Evolutionary conservation across 2,329 filamentous ascomycete species (phyloP).

Genomic region (Cadophora sp.): DNA sequence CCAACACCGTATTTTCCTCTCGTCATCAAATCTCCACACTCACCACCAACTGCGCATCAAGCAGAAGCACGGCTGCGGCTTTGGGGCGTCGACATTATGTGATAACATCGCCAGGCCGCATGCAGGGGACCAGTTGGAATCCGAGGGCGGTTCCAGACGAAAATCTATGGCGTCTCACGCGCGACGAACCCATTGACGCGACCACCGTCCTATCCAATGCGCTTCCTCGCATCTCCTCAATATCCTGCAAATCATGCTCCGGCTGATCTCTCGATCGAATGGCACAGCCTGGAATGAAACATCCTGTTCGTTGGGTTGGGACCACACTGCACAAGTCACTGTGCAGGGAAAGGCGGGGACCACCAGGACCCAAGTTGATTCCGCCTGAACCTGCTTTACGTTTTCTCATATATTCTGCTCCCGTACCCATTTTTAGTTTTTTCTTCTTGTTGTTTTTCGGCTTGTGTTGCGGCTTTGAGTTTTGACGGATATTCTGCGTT

Average conservation of each 20-base stretch:
- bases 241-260: not conserved
- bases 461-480: not conserved
- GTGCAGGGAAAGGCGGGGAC: conserved; percentile 10
- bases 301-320: conserved; percentile 12
- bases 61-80: not conserved
- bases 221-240: not conserved
- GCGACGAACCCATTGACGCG: conserved; percentile 14
- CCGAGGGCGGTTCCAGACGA: conserved; percentile 8
- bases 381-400: not conserved
- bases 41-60: conserved; percentile 8
- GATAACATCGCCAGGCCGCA: conserved; percentile 8
- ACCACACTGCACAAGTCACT: conserved; percentile 10
- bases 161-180: conserved; percentile 18
- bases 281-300: conserved; percentile 13
- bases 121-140: conserved; percentile 10
- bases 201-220: conserved; percentile 17
- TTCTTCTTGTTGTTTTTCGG: not conserved
- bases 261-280: conserved; percentile 1
- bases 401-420: conserved; percentile 6
- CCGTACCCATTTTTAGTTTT: not conserved
- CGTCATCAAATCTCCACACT: conserved; percentile 15
- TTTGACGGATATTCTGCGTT: not conserved
- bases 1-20: not conserved
- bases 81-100: conserved; percentile 6
- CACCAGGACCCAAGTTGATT: not conserved